phyloP scores from a whole-genome alignment of 208 protist species.

The Histomonas meleagridis region DNA sequence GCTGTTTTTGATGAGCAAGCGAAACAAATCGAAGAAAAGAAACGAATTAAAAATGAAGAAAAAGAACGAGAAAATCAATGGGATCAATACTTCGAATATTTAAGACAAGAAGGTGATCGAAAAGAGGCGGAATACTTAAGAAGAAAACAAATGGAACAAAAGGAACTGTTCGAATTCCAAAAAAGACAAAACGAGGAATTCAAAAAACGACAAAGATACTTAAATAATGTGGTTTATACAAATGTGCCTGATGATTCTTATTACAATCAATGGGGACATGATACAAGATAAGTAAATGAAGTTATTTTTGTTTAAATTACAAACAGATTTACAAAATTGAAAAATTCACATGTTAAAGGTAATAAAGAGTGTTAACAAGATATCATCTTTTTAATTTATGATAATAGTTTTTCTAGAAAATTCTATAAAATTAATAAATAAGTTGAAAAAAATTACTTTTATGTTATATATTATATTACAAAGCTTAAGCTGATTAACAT shows the following conservation, averaged over 20 bases:
- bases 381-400: too few species aligned
- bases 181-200: not conserved
- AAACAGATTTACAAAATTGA: too few species aligned
- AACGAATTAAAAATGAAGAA: not conserved
- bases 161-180: not conserved
- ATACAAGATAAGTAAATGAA: too few species aligned
- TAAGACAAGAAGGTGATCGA: not conserved
- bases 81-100: not conserved
- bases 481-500: too few species aligned
- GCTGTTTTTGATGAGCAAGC: not conserved
- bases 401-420: too few species aligned
- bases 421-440: too few species aligned
- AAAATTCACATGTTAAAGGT: too few species aligned
- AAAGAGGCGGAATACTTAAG: not conserved
- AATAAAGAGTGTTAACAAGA: too few species aligned
- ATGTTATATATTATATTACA: too few species aligned
- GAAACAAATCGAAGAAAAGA: not conserved
- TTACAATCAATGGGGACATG: slow-evolving; percentile 1
- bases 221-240: not conserved
- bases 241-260: slow-evolving; percentile 2
- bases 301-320: too few species aligned
- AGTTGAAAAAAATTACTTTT: too few species aligned
- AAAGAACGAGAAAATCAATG: not conserved
- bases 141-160: not conserved
- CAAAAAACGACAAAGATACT: not conserved